Conservation (phyloP, 2,329 filamentous ascomycete genomes). For the Karstenula rhodostoma region DNA sequence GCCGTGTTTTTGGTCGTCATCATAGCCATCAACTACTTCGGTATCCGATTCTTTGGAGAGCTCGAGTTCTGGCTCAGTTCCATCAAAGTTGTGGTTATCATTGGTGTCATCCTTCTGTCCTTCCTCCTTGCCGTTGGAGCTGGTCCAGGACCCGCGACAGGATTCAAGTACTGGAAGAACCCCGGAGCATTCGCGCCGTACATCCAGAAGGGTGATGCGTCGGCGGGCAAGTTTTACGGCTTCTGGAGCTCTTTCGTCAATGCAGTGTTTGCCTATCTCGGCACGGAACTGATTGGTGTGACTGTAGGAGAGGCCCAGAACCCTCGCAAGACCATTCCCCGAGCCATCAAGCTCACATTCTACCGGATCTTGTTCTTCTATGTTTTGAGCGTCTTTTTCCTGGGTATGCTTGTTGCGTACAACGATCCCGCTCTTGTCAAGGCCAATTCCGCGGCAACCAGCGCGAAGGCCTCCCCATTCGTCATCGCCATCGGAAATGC, state of each 20-base stretch:
- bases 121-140: constrained; percentile 67
- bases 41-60: constrained; percentile 46
- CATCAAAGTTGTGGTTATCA: constrained; percentile 66
- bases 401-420: constrained; percentile 81
- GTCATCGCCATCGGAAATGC: constrained; percentile 75
- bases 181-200: constrained; percentile 64
- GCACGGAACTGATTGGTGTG: constrained; percentile 68
- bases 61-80: constrained; percentile 66
- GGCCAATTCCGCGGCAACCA: constrained; percentile 58
- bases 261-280: constrained; percentile 67
- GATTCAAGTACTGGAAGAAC: constrained; percentile 65
- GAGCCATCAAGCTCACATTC: constrained; percentile 54
- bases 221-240: constrained; percentile 60
- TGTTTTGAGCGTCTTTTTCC: constrained; percentile 73
- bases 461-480: constrained; percentile 74
- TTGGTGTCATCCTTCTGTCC: constrained; percentile 71
- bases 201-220: constrained; percentile 2
- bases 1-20: constrained; percentile 40
- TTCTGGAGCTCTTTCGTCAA: constrained; percentile 70
- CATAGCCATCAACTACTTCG: constrained; percentile 41
- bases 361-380: constrained; percentile 71
- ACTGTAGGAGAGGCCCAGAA: constrained; percentile 64
- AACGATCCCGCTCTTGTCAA: constrained; percentile 67
- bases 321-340: constrained; percentile 56
- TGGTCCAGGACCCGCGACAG: constrained; percentile 64